These are phyloP conservation scores for Blastocystis sp. DNA, from an alignment of 352 stramenopile genomes.

Conservation along the genomic window DNA sequence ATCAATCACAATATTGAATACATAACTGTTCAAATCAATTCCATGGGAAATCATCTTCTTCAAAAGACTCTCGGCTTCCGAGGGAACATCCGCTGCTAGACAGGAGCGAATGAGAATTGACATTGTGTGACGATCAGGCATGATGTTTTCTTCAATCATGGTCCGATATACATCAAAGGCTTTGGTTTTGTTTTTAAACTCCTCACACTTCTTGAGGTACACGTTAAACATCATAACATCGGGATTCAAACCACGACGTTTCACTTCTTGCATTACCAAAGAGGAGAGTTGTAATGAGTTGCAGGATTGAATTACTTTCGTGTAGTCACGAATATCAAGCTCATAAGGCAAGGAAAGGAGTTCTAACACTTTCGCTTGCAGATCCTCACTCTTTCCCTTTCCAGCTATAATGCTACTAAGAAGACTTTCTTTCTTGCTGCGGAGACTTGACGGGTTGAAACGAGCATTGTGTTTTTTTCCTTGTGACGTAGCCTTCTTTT, in stretches of 20 bases:
- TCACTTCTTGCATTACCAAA: conserved; percentile 50
- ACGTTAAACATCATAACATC: conserved; percentile 67
- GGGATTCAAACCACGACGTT: conserved; percentile 30
- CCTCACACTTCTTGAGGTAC: conserved; percentile 65
- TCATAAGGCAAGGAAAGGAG: conserved; percentile 59
- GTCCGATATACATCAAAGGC: conserved; percentile 43
- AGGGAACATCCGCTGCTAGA: conserved; percentile 33
- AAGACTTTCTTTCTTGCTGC: conserved; percentile 44
- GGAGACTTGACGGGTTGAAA: conserved; percentile 16
- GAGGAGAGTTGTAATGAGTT: conserved; percentile 45
- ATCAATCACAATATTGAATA: conserved; percentile 68
- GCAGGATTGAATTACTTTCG: conserved; percentile 43
- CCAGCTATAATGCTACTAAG: conserved; percentile 4
- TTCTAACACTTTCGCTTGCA: conserved; percentile 37
- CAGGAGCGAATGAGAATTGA: conserved; percentile 54
- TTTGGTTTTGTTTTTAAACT: conserved; percentile 61
- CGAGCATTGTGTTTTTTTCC: conserved; percentile 2
- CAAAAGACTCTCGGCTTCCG: conserved; percentile 41
- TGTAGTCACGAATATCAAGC: conserved; percentile 66
- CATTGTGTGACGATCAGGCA: conserved; percentile 63
- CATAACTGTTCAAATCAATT: conserved; percentile 65
- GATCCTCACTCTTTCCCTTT: conserved; percentile 42
- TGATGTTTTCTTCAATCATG: conserved; percentile 48
- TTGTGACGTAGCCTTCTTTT: not conserved
- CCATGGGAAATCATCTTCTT: conserved; percentile 57